A percentile compares a stretch with the other conserved stretches of the same genome.
Conservation (phyloP, 805 yeast genomes). For the Alloascoidea hylecoeti region DNA sequence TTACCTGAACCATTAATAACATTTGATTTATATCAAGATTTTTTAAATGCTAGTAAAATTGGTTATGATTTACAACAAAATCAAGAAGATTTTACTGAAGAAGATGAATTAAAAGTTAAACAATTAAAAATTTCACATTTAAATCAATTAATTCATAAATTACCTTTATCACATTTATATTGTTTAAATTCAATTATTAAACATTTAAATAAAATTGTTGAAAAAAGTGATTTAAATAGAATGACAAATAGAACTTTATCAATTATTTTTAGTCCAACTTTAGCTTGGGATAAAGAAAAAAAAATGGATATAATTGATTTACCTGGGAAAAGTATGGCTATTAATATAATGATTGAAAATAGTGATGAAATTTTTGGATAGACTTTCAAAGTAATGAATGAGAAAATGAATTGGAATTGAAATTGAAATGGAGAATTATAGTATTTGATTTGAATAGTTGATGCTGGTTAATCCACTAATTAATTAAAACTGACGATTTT, state of each 20-base stretch:
- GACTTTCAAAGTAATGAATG: too few relatives aligned
- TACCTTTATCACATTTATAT: conserved; percentile 58
- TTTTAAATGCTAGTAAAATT: conserved; percentile 15
- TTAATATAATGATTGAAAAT: conserved; percentile 45
- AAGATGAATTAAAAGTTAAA: conserved; percentile 25
- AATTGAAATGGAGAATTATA: too few relatives aligned
- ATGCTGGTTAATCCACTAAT: too few relatives aligned
- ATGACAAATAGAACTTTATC: conserved; percentile 79
- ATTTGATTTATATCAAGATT: conserved; percentile 49
- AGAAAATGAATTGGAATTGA: too few relatives aligned
- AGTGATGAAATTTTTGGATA: conserved; percentile 6
- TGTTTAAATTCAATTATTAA: conserved; percentile 40
- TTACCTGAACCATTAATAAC: conserved; percentile 80
- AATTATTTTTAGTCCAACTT: conserved; percentile 89
- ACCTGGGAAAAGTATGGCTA: conserved; percentile 63
- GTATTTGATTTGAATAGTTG: too few relatives aligned
- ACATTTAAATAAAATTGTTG: conserved; percentile 52
- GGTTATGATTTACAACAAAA: conserved; percentile 10
- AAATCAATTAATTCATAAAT: conserved; percentile 6
- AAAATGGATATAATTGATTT: conserved; percentile 77
- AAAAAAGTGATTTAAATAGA: conserved; percentile 40
- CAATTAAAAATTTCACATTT: conserved; percentile 22
- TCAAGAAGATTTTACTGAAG: conserved; percentile 14
- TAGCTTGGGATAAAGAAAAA: conserved; percentile 66
- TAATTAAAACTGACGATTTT: too few relatives aligned